Evolutionary conservation across 352 stramenopile genomes (phyloP).

Genomic region (Hyaloperonospora arabidopsidis): DNA sequence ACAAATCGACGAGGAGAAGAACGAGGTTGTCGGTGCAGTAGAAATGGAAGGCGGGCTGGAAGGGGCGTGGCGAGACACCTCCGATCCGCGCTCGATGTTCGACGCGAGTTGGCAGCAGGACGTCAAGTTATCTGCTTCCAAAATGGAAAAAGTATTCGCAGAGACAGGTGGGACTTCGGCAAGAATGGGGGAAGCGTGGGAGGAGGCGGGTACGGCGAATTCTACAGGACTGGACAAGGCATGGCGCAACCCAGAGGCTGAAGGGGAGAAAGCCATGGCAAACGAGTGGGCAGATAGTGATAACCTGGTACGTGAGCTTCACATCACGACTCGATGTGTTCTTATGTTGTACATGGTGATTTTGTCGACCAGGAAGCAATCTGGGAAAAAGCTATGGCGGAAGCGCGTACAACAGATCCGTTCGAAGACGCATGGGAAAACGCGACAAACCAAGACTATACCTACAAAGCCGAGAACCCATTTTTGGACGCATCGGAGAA

Average conservation of each 20-base stretch:
- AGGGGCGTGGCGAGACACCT: constrained; percentile 47
- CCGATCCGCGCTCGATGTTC: constrained; percentile 48
- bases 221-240: constrained; percentile 34
- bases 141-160: constrained; percentile 54
- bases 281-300: constrained; percentile 51
- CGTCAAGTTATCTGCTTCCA: constrained; percentile 18
- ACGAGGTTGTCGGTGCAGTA: constrained; percentile 42
- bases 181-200: constrained; percentile 41
- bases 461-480: constrained; percentile 72
- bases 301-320: constrained; percentile 35
- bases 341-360: constrained; percentile 4
- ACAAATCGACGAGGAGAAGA: constrained; percentile 73
- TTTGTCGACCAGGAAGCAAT: constrained; percentile 39
- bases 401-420: constrained; percentile 56
- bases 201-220: constrained; percentile 21
- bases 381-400: constrained; percentile 73
- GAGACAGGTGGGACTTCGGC: constrained; percentile 21
- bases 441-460: constrained; percentile 47
- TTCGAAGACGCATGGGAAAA: constrained; percentile 76
- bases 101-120: constrained; percentile 46
- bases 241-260: constrained; percentile 41
- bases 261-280: constrained; percentile 49
- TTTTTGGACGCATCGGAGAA: constrained; percentile 57
- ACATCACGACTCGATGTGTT: not conserved
- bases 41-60: constrained; percentile 51